A percentile compares a stretch with the other conserved stretches of the same genome.
phyloP scores from a whole-genome alignment of 768 basidiomycete genomes.

The Pleurotus salmoneostramineus region DNA sequence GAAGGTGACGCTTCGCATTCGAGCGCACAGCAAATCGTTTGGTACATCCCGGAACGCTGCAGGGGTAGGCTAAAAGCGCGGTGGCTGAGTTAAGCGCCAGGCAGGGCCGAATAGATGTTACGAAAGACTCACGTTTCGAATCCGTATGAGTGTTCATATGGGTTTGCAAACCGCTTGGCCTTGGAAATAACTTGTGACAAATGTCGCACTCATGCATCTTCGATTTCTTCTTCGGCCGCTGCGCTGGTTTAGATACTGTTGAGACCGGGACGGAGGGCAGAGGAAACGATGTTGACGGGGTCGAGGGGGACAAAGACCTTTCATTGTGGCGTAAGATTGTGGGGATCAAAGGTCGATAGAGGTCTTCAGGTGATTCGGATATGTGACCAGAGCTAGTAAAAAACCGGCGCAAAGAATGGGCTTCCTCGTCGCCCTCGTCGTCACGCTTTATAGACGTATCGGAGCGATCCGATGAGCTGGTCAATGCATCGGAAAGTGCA shows the following conservation, averaged over 20 bases:
- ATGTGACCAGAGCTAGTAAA: too few relatives aligned
- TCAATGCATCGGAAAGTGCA: not conserved
- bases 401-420: too few relatives aligned
- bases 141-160: constrained; percentile 60
- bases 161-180: constrained; percentile 52
- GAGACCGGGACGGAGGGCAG: too few relatives aligned
- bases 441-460: too few relatives aligned
- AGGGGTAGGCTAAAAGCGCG: constrained; percentile 36
- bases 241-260: not conserved
- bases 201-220: constrained; percentile 54
- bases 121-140: constrained; percentile 36
- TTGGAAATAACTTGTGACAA: constrained; percentile 50
- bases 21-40: constrained; percentile 76
- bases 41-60: constrained; percentile 55
- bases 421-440: too few relatives aligned
- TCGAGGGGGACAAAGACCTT: too few relatives aligned
- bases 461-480: too few relatives aligned
- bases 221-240: constrained; percentile 34
- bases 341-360: too few relatives aligned
- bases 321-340: too few relatives aligned
- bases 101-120: too few relatives aligned
- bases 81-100: not conserved
- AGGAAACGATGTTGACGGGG: too few relatives aligned
- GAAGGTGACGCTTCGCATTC: constrained; percentile 76
- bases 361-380: too few relatives aligned